Percentiles rank a stretch among this genome's conserved stretches.
Evolutionary conservation across 192 early-diverging fungal genomes (phyloP).

Genomic region (Phlyctochytrium planicorne): DNA sequence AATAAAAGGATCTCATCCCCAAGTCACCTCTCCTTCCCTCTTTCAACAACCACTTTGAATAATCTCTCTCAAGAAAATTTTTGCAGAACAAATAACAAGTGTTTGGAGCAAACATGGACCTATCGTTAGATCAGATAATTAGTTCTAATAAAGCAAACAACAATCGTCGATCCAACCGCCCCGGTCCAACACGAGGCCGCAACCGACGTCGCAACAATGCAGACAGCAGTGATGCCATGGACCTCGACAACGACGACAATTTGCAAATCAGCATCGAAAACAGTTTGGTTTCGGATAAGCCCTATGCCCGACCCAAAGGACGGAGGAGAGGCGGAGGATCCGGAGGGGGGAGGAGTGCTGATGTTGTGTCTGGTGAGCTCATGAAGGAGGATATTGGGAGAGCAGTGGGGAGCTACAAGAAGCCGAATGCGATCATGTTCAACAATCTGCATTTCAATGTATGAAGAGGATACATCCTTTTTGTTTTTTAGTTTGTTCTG

Average conservation of each 20-base stretch:
- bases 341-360: neutral
- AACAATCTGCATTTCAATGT: neutral
- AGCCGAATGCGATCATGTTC: neutral
- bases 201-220: neutral
- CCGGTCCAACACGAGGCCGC: neutral
- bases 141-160: neutral
- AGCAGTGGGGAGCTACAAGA: neutral
- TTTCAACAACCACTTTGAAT: too few species aligned
- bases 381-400: too few species aligned
- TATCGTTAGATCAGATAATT: neutral
- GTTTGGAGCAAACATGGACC: neutral
- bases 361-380: neutral
- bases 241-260: neutral
- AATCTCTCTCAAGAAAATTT: neutral
- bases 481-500: too few species aligned
- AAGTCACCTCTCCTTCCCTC: neutral
- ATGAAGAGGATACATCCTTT: too few species aligned
- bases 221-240: neutral
- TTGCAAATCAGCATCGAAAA: neutral
- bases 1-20: neutral
- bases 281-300: neutral
- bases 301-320: neutral
- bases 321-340: neutral
- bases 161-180: neutral
- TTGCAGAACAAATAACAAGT: neutral